Base-by-base conservation (phyloP, 2,329 filamentous ascomycete genomes). In the Colletotrichum destructivum region DNA sequence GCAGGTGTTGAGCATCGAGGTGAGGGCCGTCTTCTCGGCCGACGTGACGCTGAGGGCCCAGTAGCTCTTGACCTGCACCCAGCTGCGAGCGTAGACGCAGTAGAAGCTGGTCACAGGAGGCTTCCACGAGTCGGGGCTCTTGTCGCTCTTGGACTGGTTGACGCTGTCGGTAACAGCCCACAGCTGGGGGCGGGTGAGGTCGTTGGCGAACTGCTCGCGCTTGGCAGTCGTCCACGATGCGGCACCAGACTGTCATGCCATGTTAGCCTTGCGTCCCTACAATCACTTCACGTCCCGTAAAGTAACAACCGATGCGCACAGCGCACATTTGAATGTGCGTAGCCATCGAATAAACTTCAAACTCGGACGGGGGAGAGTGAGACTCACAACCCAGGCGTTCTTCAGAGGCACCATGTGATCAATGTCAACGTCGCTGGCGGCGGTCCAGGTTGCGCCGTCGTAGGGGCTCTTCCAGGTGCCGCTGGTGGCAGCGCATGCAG, bases 401-500 rank as follows among this genome's bases (percentile, higher is more conserved):
- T 92, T 91, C 72, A 97, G 80, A 0, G 94, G 93, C 3, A 97
- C 93, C 82, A 96, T 87, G 79, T 96, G 94, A 80, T 96, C 94
- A 71, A 96, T 96, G 75, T 96, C 93, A 1, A 96, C 80, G 75
- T 95, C 92, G 21, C 86, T 88, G 1, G 93, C 88, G 0, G 85
- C 83, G 0, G 89, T 92, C 91, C 92, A 94, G 1, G 86, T 90
- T 0, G 84, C 91, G 18, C 93, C 93, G 77, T 96, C 94, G 79
- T 93, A 96, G 0, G 92, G 92, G 46, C 89, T 91, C 51, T 80
- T 81, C 94, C 94, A 96, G 0, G 84, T 85, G 5, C 94, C 94
- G 3, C 88, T 89, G 0, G 87, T 91, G 0, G 92, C 81, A 1
- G 86, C 82, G 81, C 94, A 97, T 44, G 87, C 84, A 15, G 81